Percentiles rank a stretch among this genome's conserved stretches.
These are phyloP conservation scores for Multifurca ochricompacta DNA, from an alignment of 768 basidiomycete genomes.

Conservation along the genomic window DNA sequence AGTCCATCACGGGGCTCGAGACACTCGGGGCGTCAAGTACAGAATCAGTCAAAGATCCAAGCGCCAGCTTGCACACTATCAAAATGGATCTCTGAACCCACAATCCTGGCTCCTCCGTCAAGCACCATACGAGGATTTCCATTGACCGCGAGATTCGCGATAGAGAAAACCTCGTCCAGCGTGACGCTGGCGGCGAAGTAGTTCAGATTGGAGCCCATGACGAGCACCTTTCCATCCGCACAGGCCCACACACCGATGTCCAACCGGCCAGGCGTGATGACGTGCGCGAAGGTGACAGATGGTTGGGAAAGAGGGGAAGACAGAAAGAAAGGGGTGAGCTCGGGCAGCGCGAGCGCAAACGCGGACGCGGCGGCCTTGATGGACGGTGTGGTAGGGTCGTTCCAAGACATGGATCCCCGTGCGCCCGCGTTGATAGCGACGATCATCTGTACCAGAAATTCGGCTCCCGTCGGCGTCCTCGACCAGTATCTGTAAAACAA, in stretches of 20 bases:
- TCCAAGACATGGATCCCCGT: conserved; percentile 38
- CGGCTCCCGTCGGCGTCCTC: conserved; percentile 56
- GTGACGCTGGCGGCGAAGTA: background rate
- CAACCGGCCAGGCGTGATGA: background rate
- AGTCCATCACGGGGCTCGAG: too few species aligned
- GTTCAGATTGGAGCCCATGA: conserved; percentile 15
- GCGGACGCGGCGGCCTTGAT: conserved; percentile 32
- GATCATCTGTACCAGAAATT: conserved; percentile 59
- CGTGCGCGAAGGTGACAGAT: background rate
- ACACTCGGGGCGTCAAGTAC: too few species aligned
- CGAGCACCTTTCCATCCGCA: background rate
- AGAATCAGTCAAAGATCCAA: conserved; percentile 4
- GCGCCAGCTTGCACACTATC: background rate
- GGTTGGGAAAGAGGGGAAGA: conserved; percentile 4
- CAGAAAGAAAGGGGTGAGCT: conserved; percentile 4
- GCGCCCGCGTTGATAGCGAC: conserved; percentile 67
- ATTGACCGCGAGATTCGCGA: background rate
- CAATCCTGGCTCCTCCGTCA: conserved; percentile 1
- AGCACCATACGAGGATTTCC: background rate
- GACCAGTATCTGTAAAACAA: conserved; percentile 46
- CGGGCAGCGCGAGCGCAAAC: conserved; percentile 28
- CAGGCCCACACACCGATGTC: conserved; percentile 14
- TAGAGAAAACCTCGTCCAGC: background rate
- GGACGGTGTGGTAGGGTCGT: conserved; percentile 34
- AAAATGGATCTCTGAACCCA: background rate